These are phyloP conservation scores for Cryptococcus maquisensis DNA, from an alignment of 1,284 basidiomycete genomes.

Conservation along the genomic window DNA sequence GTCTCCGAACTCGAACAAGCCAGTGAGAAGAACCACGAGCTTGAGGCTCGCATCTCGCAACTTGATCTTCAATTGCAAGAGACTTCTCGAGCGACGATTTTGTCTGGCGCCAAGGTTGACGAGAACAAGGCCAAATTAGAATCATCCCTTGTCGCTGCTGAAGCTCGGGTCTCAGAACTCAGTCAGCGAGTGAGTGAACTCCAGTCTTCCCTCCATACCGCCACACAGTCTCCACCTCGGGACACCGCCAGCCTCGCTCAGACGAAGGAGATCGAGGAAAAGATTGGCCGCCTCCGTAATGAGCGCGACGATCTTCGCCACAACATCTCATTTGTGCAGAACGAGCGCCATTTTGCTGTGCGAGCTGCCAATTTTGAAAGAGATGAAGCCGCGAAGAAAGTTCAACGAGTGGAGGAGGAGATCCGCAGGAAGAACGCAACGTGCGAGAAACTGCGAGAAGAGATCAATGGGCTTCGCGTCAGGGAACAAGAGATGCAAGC, in stretches of 20 bases:
- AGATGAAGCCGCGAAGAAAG: conserved; percentile 28
- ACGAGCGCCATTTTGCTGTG: conserved; percentile 65
- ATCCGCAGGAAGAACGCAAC: conserved; percentile 9
- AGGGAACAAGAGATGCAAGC: conserved; percentile 1
- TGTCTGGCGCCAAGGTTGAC: conserved; percentile 10
- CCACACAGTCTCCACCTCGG: not conserved
- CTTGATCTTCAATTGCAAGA: conserved; percentile 13
- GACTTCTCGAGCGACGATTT: conserved; percentile 24
- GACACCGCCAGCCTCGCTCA: not conserved
- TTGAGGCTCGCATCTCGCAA: conserved; percentile 17
- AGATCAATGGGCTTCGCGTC: conserved; percentile 4
- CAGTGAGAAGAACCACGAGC: conserved; percentile 12
- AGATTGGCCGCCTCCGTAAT: conserved; percentile 60
- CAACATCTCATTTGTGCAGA: conserved; percentile 64
- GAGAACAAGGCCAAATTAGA: conserved; percentile 11
- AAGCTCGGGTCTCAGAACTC: conserved; percentile 9
- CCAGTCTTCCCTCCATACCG: conserved; percentile 6
- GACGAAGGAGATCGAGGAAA: conserved; percentile 54
- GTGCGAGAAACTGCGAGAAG: conserved; percentile 11
- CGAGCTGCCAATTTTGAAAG: conserved; percentile 59
- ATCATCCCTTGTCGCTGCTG: not conserved
- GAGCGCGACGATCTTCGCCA: conserved; percentile 67
- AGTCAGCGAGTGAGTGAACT: conserved; percentile 10
- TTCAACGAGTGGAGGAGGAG: conserved; percentile 13
- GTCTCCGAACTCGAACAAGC: conserved; percentile 11